Evolutionary conservation across 345 rosid genomes (phyloP).

Genomic region (Eucalyptus rudis): DNA sequence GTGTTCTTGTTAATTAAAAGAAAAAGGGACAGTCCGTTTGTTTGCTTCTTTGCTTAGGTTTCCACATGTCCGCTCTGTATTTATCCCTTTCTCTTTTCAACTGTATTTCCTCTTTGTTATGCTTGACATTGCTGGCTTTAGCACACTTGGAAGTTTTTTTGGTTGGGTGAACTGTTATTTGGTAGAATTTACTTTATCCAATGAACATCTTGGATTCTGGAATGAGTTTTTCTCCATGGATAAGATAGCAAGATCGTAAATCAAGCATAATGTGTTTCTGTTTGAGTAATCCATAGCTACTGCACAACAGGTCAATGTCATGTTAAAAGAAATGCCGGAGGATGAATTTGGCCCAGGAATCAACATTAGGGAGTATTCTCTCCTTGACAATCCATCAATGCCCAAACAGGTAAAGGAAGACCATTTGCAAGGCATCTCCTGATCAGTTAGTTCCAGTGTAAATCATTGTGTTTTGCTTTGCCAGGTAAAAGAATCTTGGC

Average conservation of each 20-base stretch:
- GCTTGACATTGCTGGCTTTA: neutral
- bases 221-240: neutral
- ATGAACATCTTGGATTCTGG: neutral
- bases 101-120: neutral
- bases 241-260: neutral
- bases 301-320: slow-evolving; percentile 53
- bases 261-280: neutral
- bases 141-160: neutral
- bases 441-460: neutral
- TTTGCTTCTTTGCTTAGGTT: neutral
- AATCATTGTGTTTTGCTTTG: neutral
- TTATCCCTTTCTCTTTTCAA: neutral
- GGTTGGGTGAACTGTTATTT: neutral
- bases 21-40: neutral
- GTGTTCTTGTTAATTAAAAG: neutral
- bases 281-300: neutral
- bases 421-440: neutral
- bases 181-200: neutral
- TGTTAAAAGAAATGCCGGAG: slow-evolving; percentile 50
- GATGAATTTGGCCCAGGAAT: slow-evolving; percentile 92
- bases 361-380: slow-evolving; percentile 73
- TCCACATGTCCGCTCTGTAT: neutral
- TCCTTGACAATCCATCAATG: slow-evolving; percentile 63
- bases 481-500: slow-evolving; percentile 91
- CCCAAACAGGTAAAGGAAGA: slow-evolving; percentile 55